A percentile compares a stretch with the other conserved stretches of the same genome.
Conservation (phyloP, 495 filamentous ascomycete species). For the Tuber microsphaerosporum region DNA sequence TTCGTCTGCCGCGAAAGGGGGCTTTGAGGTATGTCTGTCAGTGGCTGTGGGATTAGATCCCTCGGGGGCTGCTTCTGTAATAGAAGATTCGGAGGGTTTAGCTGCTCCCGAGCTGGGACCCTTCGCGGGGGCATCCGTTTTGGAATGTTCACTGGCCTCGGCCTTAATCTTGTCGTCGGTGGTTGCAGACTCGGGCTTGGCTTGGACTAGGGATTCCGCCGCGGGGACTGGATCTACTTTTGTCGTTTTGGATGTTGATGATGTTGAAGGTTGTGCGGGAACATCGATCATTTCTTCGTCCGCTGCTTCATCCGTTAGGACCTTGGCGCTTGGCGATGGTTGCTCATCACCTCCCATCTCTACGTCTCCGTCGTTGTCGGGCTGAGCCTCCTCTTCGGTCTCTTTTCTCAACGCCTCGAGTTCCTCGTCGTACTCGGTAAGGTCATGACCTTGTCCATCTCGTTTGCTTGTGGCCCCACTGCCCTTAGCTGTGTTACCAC, state of each 20-base stretch:
- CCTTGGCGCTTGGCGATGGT: slow-evolving; percentile 38
- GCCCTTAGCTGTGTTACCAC: slow-evolving; percentile 49
- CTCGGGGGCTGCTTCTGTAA: background rate
- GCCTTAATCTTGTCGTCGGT: background rate
- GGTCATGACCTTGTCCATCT: slow-evolving; percentile 28
- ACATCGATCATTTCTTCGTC: slow-evolving; percentile 41
- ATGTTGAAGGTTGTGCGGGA: slow-evolving; percentile 6
- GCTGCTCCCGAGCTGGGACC: background rate
- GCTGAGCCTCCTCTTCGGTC: slow-evolving; percentile 44
- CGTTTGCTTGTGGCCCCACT: slow-evolving; percentile 42
- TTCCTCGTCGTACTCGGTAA: slow-evolving; percentile 51
- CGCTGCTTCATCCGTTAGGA: slow-evolving; percentile 45
- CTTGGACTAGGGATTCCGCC: background rate
- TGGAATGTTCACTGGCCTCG: background rate
- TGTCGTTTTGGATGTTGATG: background rate
- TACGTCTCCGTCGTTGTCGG: slow-evolving; percentile 50
- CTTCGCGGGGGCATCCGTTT: background rate
- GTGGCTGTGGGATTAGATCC: background rate
- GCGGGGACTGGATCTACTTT: background rate
- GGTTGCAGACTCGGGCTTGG: slow-evolving; percentile 1
- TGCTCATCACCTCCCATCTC: slow-evolving; percentile 56
- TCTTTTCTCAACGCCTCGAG: slow-evolving; percentile 48
- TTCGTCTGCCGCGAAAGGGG: background rate
- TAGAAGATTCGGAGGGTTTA: background rate
- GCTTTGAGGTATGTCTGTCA: background rate